Evolutionary conservation across 1,284 basidiomycete species (phyloP).

Genomic region (Blastosporella zonata): DNA sequence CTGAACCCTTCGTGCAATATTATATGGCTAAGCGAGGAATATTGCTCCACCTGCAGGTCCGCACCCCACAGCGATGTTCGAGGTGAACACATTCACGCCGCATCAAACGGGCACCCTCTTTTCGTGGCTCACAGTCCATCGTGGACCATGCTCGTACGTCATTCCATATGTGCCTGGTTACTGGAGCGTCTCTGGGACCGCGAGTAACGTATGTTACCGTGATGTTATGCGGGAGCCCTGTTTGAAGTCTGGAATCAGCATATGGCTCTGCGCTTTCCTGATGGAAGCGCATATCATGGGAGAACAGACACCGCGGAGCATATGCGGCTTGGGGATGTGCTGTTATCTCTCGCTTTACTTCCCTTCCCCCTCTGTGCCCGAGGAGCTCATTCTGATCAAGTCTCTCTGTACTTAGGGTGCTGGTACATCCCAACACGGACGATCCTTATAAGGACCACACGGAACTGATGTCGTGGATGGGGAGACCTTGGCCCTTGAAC

Average conservation of each 20-base stretch:
- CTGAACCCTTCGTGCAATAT: background rate
- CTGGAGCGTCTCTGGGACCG: background rate
- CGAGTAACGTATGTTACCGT: background rate
- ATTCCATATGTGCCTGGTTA: background rate
- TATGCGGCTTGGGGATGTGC: constrained; percentile 3
- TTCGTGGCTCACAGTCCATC: constrained; percentile 60
- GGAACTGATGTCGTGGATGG: constrained; percentile 68
- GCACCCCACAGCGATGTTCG: constrained; percentile 68
- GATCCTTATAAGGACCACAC: constrained; percentile 61
- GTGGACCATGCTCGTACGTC: constrained; percentile 65
- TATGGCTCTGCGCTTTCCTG: background rate
- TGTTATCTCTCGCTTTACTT: background rate
- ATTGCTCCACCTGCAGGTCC: constrained; percentile 38
- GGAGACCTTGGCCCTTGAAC: constrained; percentile 54
- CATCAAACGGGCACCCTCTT: constrained; percentile 65
- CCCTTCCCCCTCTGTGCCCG: background rate
- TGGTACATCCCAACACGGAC: constrained; percentile 73
- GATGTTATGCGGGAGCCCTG: background rate
- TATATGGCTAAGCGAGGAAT: background rate
- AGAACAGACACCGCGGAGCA: background rate
- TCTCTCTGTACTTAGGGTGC: constrained; percentile 41
- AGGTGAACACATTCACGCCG: constrained; percentile 65
- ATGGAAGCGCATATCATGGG: background rate
- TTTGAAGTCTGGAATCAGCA: constrained; percentile 3
- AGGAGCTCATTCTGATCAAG: constrained; percentile 6